Percentiles rank a stretch among this genome's conserved stretches.
phyloP scores from a whole-genome alignment of 441 rosid genomes.

The Geranium incanum region DNA sequence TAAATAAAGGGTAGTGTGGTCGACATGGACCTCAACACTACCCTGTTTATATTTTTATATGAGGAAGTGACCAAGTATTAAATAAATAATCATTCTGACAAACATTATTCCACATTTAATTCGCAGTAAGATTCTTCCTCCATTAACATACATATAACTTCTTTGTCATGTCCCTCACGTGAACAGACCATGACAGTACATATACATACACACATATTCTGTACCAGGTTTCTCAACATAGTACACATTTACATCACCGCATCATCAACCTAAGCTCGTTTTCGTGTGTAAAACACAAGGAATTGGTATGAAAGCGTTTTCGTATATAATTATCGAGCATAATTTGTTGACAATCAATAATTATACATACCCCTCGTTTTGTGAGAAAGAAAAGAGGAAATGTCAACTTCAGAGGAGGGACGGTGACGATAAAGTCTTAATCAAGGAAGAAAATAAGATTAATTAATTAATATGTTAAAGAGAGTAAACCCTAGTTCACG shows the following conservation, averaged over 20 bases:
- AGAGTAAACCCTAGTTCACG: not conserved
- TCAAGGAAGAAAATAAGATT: not conserved
- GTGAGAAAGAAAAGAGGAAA: not conserved
- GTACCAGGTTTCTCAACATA: not conserved
- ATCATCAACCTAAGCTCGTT: not conserved
- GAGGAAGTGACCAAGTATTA: too few relatives aligned
- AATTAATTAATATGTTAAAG: not conserved
- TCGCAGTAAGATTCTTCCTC: slow-evolving; percentile 9
- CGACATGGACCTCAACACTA: not conserved
- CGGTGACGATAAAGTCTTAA: not conserved
- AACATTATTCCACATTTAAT: not conserved
- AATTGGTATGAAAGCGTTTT: not conserved
- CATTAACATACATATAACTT: slow-evolving; percentile 10
- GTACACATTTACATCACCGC: too few relatives aligned
- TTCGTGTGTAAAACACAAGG: not conserved
- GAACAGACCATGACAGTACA: not conserved
- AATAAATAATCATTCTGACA: not conserved
- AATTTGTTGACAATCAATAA: too few relatives aligned
- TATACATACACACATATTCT: not conserved
- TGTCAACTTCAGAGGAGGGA: not conserved
- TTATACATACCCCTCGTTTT: not conserved
- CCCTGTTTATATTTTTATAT: not conserved
- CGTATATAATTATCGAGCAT: too few relatives aligned
- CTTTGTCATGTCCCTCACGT: slow-evolving; percentile 14
- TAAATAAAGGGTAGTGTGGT: not conserved